Percentiles rank a stretch among this genome's conserved stretches.
These are phyloP conservation scores for Aspergillus terreus DNA, from an alignment of 2,329 filamentous ascomycete genomes.

Conservation along the genomic window DNA sequence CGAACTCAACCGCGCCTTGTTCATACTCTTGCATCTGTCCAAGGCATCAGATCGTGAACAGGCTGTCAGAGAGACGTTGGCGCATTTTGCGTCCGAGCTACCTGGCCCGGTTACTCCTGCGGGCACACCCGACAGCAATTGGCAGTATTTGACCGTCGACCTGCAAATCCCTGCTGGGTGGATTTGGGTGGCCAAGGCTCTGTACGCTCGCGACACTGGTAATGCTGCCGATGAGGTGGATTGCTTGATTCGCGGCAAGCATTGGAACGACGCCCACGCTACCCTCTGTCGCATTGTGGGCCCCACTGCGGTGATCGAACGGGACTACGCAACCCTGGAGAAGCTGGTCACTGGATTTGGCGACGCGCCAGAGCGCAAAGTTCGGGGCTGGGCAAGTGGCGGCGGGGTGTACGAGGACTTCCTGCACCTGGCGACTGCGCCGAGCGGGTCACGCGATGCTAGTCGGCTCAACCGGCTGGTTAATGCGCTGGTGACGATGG, in stretches of 20 bases:
- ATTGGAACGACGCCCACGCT: slow-evolving; percentile 76
- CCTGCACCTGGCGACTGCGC: slow-evolving; percentile 47
- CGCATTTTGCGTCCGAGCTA: slow-evolving; percentile 66
- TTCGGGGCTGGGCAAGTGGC: slow-evolving; percentile 72
- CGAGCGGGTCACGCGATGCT: slow-evolving; percentile 38
- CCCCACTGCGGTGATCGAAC: slow-evolving; percentile 75
- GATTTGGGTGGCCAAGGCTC: slow-evolving; percentile 84
- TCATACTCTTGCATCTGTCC: slow-evolving; percentile 74
- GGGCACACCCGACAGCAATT: slow-evolving; percentile 43
- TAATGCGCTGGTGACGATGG: slow-evolving; percentile 43
- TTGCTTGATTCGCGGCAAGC: slow-evolving; percentile 73
- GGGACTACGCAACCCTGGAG: slow-evolving; percentile 68
- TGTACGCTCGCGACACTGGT: slow-evolving; percentile 71
- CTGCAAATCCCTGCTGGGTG: slow-evolving; percentile 71
- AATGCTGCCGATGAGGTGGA: slow-evolving; percentile 69
- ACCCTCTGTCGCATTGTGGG: slow-evolving; percentile 79
- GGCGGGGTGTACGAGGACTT: slow-evolving; percentile 74
- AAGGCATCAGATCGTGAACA: slow-evolving; percentile 59
- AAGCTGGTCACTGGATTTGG: slow-evolving; percentile 69
- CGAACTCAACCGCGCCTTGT: slow-evolving; percentile 67
- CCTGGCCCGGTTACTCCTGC: slow-evolving; percentile 53
- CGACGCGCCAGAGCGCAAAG: slow-evolving; percentile 55
- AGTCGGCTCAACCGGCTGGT: slow-evolving; percentile 44
- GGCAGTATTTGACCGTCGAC: slow-evolving; percentile 58
- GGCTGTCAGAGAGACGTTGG: slow-evolving; percentile 69